phyloP scores from a whole-genome alignment of 495 filamentous ascomycete species.

The Aspergillus bridgeri region DNA sequence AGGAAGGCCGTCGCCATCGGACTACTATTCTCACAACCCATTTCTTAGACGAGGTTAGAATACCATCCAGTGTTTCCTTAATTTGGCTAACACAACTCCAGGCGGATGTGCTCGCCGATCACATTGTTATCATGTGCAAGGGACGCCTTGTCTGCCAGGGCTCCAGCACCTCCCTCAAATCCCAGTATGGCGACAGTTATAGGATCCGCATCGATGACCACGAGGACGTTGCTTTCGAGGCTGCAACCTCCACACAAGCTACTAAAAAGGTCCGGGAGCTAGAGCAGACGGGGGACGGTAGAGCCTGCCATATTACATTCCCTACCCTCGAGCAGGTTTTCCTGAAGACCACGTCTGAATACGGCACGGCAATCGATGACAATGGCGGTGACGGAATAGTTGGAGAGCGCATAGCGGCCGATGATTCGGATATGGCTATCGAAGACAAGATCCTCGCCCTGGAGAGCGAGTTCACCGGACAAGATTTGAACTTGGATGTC shows the following conservation, averaged over 20 bases:
- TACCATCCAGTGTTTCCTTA: not conserved
- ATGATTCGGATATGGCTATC: no score
- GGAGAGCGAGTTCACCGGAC: not conserved
- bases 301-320: not conserved
- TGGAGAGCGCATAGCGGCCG: not conserved
- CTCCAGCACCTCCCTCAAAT: not conserved
- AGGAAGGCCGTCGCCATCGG: not conserved
- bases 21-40: not conserved
- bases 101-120: not conserved
- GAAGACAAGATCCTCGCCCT: not conserved
- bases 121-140: not conserved
- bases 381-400: not conserved
- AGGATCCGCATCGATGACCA: not conserved
- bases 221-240: not conserved
- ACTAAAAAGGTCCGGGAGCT: not conserved
- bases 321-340: not conserved
- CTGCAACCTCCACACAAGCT: not conserved
- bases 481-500: not conserved
- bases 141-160: not conserved
- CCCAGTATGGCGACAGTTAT: not conserved
- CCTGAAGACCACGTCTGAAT: not conserved
- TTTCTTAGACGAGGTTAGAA: not conserved
- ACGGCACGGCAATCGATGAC: not conserved
- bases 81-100: not conserved
- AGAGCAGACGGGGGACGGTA: not conserved